Evolutionary conservation across 495 filamentous ascomycete species (phyloP), one percentile per base, ranked within the genome.

Genomic region (Penicillium simplicissimum): DNA sequence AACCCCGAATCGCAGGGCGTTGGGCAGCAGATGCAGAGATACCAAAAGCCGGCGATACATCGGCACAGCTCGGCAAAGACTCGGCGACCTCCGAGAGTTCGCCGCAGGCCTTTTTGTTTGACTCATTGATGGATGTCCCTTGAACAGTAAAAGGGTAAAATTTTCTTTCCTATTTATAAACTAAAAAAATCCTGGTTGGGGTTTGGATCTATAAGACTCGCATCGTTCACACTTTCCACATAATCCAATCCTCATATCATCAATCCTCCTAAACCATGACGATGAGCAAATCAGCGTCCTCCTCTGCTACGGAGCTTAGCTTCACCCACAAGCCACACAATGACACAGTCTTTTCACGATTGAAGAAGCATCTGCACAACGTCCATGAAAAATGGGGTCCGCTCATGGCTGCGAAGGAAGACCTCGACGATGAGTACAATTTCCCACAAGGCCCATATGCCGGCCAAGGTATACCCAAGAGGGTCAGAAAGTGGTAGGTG

Each of bases 381-480:
- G 33, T 66, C n/a, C 62, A 65, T 52, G 51, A 67, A 37, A 63
- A 67, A 61, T 74, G 71, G 71, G 69, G 63, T 2, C 71, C 71
- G 0, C 52, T 68, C 0, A 64, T 74, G 48, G 48, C 63, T 13
- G 72, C 72, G 8, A 74, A 72, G 43, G 55, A 52, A 33, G 37
- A 62, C 28, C 63, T 67, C 58, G 66, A 72, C 8, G 67, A 71
- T 31, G 72, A 72, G 48, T 74, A 74, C 49, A 74, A 69, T 23
- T 72, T 74, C 52, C 60, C 62, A 11, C 56, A 70, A 2, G 72
- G 72, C 0, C 57, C 66, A 36, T 72, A 68, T 61, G 68, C 68
- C 9, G 72, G 72, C 1, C 70, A 74, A 38, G 66, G 64, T 8
- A 61, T 57, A 2, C 37, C 42, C 10, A 49, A 52, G 23, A 17